Evolutionary conservation across 805 yeast species (phyloP), one percentile per base, ranked within the genome.

Genomic region (Saturnispora saitoi): DNA sequence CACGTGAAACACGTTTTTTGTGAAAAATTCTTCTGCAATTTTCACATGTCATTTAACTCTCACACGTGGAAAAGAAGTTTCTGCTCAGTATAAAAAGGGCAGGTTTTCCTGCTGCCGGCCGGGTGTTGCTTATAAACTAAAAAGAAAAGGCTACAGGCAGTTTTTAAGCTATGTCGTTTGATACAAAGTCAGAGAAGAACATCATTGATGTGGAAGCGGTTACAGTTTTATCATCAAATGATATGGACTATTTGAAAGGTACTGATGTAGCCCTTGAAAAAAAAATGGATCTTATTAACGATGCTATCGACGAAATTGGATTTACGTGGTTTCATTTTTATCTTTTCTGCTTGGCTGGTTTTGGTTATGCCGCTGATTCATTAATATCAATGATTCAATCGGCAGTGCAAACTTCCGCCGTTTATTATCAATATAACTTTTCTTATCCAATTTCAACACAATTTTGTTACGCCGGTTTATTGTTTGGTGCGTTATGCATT

Each of bases 231-330:
- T 26, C 48, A 5, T 40, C 44, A 7, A 39, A 40, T 9, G 43
- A 46, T 26, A 46, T 46, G 20, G 44, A 46, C 24, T 46, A 46
- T 31, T 19, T 55, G 19, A 64, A 59, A 51, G 54, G 52, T 40
- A 49, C 47, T 40, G 80, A 75, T 53, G 52, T 51, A 4, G 70
- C 65, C 2, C 57, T 74, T 37, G 55, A 63, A 15, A 58, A 58
- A 40, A 76, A 75, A 51, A 72, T 76, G 57, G 62, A 60, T 40
- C 58, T 77, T 9, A 63, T 77, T 44, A 76, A 77, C 58, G 61
- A 75, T 49, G 80, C 83, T 15, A 67, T 78, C 49, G 81, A 79
- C 56, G 80, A 79, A 55, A 76, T 78, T 47, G 83, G 83, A 0
- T 76, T 79, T 63, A 78, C 84, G 1, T 70, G 75, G 69, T 75